Evolutionary conservation across 371 early-diverging fungal species (phyloP).

Genomic region (Actinomortierella wolfii): DNA sequence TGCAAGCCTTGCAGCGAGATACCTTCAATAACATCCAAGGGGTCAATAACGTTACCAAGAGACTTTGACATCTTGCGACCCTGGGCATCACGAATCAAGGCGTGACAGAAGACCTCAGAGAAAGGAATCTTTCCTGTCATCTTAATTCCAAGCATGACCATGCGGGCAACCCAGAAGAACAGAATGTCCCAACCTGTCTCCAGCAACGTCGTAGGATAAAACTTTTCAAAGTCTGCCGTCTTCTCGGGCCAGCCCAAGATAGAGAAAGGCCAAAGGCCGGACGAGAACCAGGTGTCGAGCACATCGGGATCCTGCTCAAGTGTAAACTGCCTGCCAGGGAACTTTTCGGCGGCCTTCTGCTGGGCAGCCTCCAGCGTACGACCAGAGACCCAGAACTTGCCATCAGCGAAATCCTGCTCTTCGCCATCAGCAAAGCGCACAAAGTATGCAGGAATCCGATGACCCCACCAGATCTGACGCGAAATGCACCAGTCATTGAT

Average conservation of each 20-base stretch:
- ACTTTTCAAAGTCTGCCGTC: conserved; percentile 84
- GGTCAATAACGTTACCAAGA: conserved; percentile 99
- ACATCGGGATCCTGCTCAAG: conserved; percentile 96
- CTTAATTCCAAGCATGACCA: conserved; percentile 99
- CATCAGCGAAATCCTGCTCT: conserved; percentile 60
- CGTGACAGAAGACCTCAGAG: conserved; percentile 95
- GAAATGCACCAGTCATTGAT: conserved; percentile 99
- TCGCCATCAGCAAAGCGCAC: conserved; percentile 76
- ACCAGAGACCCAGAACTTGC: conserved; percentile 89
- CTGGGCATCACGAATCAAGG: conserved; percentile 99
- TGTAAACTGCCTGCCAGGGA: conserved; percentile 71
- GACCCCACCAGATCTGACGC: conserved; percentile 99
- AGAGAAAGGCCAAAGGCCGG: conserved; percentile 99
- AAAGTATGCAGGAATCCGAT: conserved; percentile 98
- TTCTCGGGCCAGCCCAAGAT: conserved; percentile 91
- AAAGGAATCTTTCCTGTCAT: conserved; percentile 97
- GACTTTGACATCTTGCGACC: conserved; percentile 99
- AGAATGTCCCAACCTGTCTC: conserved; percentile 99
- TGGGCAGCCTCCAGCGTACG: conserved; percentile 82
- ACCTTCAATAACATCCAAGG: conserved; percentile 98
- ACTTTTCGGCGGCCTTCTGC: conserved; percentile 73
- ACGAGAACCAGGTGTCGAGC: conserved; percentile 99
- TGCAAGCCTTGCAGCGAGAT: conserved; percentile 81
- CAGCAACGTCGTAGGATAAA: conserved; percentile 93
- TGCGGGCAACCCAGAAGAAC: conserved; percentile 99